phyloP scores from a whole-genome alignment of 202 grass and related monocot genomes.

The Brachypodium distachyon region DNA sequence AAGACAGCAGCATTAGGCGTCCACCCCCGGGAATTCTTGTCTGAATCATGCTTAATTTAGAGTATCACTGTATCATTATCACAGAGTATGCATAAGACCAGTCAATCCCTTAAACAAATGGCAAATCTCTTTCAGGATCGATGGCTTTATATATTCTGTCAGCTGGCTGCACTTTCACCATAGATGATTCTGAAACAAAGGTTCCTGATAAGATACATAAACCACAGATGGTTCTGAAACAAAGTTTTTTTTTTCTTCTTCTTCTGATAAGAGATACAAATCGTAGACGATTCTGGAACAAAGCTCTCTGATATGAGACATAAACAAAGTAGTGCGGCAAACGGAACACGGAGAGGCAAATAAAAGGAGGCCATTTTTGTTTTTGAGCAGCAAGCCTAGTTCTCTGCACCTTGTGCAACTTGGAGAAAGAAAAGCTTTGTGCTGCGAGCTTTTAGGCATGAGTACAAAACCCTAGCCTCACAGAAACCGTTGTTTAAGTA shows the following conservation, averaged over 20 bases:
- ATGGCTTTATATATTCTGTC: slow-evolving; percentile 33
- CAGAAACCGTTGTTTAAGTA: slow-evolving; percentile 25
- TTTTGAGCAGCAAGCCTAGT: slow-evolving; percentile 19
- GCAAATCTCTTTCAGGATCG: slow-evolving; percentile 1
- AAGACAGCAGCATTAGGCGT: not conserved
- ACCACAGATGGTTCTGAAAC: not conserved
- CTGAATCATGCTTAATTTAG: slow-evolving; percentile 16
- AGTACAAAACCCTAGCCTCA: slow-evolving; percentile 18
- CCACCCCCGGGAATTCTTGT: slow-evolving; percentile 4
- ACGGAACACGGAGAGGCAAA: not conserved
- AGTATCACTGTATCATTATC: slow-evolving; percentile 8
- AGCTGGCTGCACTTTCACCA: slow-evolving; percentile 23
- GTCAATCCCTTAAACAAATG: slow-evolving; percentile 25
- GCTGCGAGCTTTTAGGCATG: slow-evolving; percentile 7
- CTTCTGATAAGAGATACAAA: not conserved
- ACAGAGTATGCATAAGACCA: not conserved
- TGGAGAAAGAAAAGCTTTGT: slow-evolving; percentile 21
- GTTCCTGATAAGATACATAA: slow-evolving; percentile 15
- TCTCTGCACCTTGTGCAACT: slow-evolving; percentile 38
- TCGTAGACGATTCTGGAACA: too few relatives aligned
- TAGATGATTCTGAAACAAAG: slow-evolving; percentile 28
- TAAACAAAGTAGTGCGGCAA: not conserved
- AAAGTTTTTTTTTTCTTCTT: not conserved
- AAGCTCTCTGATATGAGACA: slow-evolving; percentile 18
- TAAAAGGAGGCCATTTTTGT: slow-evolving; percentile 15